These are phyloP conservation scores for Calendula officinalis DNA, from an alignment of 129 eudicot species.

Conservation along the genomic window DNA sequence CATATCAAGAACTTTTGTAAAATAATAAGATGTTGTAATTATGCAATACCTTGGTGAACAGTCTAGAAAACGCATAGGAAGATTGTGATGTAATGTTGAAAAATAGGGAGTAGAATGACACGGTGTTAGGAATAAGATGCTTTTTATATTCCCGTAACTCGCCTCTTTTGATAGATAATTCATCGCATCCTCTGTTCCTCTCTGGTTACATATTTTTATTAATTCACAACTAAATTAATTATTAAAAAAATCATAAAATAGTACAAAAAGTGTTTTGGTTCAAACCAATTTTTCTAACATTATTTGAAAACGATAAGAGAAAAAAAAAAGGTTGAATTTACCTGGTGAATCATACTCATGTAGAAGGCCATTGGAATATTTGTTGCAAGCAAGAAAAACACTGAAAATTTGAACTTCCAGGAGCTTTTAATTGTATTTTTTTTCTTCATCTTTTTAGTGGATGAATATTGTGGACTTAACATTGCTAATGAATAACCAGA, in stretches of 20 bases:
- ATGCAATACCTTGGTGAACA: slow-evolving; percentile 80
- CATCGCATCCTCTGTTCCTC: slow-evolving; percentile 90
- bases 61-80: slow-evolving; percentile 91
- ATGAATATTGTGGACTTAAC: slow-evolving; percentile 30
- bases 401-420: slow-evolving; percentile 41
- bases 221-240: too few species aligned
- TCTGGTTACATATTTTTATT: slow-evolving; percentile 38
- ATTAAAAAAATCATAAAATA: too few species aligned
- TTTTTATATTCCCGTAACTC: slow-evolving; percentile 47
- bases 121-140: slow-evolving; percentile 71
- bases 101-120: slow-evolving; percentile 97
- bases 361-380: slow-evolving; percentile 96
- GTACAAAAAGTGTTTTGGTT: neutral
- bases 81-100: slow-evolving; percentile 72
- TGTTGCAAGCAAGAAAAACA: slow-evolving; percentile 65
- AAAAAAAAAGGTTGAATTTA: slow-evolving; percentile 20
- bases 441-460: slow-evolving; percentile 38
- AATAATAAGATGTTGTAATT: neutral
- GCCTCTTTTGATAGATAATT: slow-evolving; percentile 78
- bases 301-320: neutral
- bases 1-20: too few species aligned
- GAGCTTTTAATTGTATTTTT: slow-evolving; percentile 35
- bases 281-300: neutral
- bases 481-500: slow-evolving; percentile 67
- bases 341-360: slow-evolving; percentile 98